Evolutionary conservation across 768 basidiomycete genomes (phyloP), one percentile per base, ranked within the genome.

Genomic region (Porphyrellus cyaneotinctus): DNA sequence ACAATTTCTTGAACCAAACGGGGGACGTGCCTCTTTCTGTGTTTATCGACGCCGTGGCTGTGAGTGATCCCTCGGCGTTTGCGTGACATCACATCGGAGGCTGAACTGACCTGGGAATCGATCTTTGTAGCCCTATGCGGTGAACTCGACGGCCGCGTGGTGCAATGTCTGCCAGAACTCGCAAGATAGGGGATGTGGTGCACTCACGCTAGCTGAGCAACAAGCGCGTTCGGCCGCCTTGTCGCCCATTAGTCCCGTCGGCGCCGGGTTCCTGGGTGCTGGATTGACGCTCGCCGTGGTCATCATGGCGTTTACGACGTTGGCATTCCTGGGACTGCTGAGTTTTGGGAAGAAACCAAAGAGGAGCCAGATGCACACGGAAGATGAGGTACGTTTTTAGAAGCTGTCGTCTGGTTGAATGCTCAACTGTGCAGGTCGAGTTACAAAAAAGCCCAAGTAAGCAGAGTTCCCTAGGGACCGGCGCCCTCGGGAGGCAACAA

Each of bases 231-330:
- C 70, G n/a, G 76, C 74, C 6, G 67, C 69, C 51, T 52, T 56
- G 49, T 70, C 58, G 48, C 70, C 56, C 13, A 75, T 85, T 57
- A 74, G 74, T 54, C 76, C 74, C 0, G 75, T 84, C 9, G 85
- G 81, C 8, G 84, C 85, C n/a, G 85, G 85, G 2, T 82, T 84
- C 69, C 70, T 87, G 14, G 85, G 84, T 26, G 84, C 85, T 4
- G 80, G 81, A 13, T 61, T 84, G 53, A 75, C 75, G 13, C 59
- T 82, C 35, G 75, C 68, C 6, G 71, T 80, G 12, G 66, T 66
- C 37, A 57, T 76, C 30, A 54, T 70, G 13, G 67, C 75, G 56
- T 58, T 79, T 17, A 69, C 60, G 3, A 53, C 72, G 15, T 60
- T 82, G 31, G 64, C 62, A 15, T 75, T 77, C 62, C 44, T 77